Evolutionary conservation across 805 yeast species (phyloP).

Genomic region (Cyberlindnera maclurae): DNA sequence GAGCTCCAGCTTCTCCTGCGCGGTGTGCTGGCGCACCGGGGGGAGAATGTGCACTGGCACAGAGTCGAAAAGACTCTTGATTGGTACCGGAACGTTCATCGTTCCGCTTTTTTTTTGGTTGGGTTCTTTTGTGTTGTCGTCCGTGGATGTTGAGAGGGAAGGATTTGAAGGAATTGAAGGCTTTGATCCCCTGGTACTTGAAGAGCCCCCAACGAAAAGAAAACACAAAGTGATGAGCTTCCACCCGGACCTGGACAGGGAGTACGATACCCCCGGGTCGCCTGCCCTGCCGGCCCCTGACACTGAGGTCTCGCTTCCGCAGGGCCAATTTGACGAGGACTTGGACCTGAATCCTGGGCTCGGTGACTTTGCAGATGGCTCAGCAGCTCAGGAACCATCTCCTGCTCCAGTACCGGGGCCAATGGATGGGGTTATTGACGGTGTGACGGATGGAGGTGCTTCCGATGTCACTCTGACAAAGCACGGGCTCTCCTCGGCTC

Average conservation of each 20-base stretch:
- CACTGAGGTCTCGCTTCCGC: conserved; percentile 12
- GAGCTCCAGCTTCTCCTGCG: conserved; percentile 21
- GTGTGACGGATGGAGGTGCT: no score
- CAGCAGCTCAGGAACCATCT: no score
- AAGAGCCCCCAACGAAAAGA: neutral
- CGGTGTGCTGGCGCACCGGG: conserved; percentile 26
- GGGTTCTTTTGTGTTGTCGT: neutral
- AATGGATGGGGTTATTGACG: no score
- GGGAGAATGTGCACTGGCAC: conserved; percentile 45
- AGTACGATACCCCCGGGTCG: conserved; percentile 16
- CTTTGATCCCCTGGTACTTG: no score
- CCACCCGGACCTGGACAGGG: conserved; percentile 8
- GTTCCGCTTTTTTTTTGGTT: neutral
- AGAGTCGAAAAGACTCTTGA: conserved; percentile 38
- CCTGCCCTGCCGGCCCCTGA: conserved; percentile 23
- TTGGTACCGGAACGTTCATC: conserved; percentile 31
- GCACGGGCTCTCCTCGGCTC: conserved; percentile 33
- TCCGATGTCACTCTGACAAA: no score
- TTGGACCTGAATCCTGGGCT: conserved; percentile 22
- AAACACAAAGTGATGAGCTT: neutral
- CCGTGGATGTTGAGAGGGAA: neutral
- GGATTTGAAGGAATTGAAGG: no score
- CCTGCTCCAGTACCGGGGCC: no score
- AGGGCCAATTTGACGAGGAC: conserved; percentile 6
- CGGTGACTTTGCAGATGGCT: neutral